Percentiles rank a stretch among this genome's conserved stretches.
These are phyloP conservation scores for Carex cristatella DNA, from an alignment of 176 grass and related monocot species.

Conservation along the genomic window DNA sequence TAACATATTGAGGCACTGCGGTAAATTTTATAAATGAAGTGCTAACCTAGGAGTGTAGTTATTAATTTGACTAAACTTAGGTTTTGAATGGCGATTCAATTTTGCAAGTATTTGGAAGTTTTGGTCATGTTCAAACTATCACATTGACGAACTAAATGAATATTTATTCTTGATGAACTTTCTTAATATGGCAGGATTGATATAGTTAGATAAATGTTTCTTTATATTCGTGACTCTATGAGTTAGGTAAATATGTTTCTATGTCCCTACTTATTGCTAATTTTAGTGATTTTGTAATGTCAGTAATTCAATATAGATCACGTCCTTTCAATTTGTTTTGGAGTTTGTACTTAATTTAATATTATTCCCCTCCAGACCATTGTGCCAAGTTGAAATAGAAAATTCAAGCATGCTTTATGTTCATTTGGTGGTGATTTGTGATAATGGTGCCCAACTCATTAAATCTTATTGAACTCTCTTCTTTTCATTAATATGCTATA, in stretches of 20 bases:
- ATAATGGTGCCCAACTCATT: background rate
- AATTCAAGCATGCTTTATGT: background rate
- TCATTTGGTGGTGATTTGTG: background rate
- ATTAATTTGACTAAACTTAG: constrained; percentile 1
- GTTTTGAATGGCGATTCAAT: background rate
- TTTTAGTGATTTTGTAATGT: background rate
- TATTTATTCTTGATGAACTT: background rate
- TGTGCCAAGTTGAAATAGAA: background rate
- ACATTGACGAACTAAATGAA: background rate
- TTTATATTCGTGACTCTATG: too few relatives aligned
- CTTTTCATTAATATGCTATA: background rate
- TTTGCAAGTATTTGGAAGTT: background rate
- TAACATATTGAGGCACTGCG: background rate
- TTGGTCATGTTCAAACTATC: background rate
- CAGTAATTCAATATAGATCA: background rate
- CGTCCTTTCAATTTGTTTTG: background rate
- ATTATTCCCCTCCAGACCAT: background rate
- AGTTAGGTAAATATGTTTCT: background rate
- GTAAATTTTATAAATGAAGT: background rate
- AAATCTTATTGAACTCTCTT: constrained; percentile 1
- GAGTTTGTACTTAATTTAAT: background rate
- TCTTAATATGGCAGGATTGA: background rate
- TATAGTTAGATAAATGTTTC: background rate
- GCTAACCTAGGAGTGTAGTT: background rate
- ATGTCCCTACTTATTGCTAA: background rate